Percentiles rank a stretch among this genome's conserved stretches.
These are phyloP conservation scores for Lachancea sp. DNA, from an alignment of 805 yeast genomes.

Conservation along the genomic window DNA sequence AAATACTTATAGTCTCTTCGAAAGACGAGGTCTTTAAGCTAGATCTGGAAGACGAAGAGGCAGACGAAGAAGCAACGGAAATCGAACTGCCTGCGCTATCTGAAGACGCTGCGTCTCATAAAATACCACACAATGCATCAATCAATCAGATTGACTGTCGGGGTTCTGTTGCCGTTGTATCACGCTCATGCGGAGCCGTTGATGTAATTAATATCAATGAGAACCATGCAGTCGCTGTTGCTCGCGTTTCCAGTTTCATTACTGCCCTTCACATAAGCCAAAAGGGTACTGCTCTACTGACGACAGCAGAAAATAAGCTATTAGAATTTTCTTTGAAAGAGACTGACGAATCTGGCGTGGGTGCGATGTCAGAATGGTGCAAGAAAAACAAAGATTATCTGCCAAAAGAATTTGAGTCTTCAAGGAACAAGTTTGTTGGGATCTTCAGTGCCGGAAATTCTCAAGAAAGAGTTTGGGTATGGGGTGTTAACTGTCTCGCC, in stretches of 20 bases:
- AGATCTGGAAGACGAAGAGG: conserved; percentile 36
- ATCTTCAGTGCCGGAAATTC: conserved; percentile 45
- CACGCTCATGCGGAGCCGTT: conserved; percentile 61
- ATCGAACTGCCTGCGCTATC: conserved; percentile 38
- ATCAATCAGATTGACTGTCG: conserved; percentile 50
- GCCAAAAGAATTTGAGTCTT: conserved; percentile 54
- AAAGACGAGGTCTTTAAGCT: conserved; percentile 54
- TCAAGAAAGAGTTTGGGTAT: conserved; percentile 62
- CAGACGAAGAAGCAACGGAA: conserved; percentile 34
- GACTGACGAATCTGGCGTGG: conserved; percentile 16
- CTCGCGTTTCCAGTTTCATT: conserved; percentile 54
- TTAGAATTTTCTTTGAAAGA: conserved; percentile 50
- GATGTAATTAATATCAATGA: conserved; percentile 39
- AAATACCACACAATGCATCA: conserved; percentile 42
- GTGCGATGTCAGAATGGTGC: conserved; percentile 69
- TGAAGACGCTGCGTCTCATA: conserved; percentile 25
- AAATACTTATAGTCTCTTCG: conserved; percentile 47
- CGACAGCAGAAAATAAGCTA: conserved; percentile 68
- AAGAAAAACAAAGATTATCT: conserved; percentile 64
- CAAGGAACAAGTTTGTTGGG: conserved; percentile 68
- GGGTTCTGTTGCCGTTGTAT: conserved; percentile 46
- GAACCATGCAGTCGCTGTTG: conserved; percentile 36
- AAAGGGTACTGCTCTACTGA: conserved; percentile 48
- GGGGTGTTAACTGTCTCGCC: conserved; percentile 78
- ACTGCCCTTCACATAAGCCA: conserved; percentile 55